Conservation (phyloP, 1,284 basidiomycete genomes). For the Apiotrichum siamense region DNA sequence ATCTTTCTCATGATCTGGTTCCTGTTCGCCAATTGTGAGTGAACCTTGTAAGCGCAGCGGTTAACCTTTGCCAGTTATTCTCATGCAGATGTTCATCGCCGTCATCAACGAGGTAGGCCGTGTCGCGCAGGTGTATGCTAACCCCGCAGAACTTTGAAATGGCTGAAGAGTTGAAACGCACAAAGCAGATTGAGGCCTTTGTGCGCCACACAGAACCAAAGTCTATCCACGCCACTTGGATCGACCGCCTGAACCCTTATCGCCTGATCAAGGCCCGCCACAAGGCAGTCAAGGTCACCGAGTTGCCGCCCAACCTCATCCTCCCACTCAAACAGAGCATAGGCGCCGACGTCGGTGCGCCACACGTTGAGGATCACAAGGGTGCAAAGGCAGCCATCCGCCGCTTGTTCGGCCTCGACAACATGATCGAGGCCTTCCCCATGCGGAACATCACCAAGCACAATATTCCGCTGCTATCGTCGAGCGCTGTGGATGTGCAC, state of each 20-base stretch:
- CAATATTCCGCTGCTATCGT: not conserved
- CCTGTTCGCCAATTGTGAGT: constrained; percentile 83
- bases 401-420: constrained; percentile 29
- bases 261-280: constrained; percentile 68
- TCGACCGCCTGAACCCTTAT: constrained; percentile 80
- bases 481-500: not conserved
- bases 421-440: constrained; percentile 1
- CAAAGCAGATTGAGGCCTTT: constrained; percentile 65
- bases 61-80: constrained; percentile 60
- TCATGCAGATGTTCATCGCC: constrained; percentile 97
- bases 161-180: constrained; percentile 83
- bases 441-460: not conserved
- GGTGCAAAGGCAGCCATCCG: constrained; percentile 24
- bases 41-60: constrained; percentile 2
- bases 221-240: constrained; percentile 57
- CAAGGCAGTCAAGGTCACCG: constrained; percentile 65
- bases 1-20: constrained; percentile 82
- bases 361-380: constrained; percentile 2
- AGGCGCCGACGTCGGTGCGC: constrained; percentile 55
- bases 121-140: not conserved
- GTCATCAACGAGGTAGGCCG: constrained; percentile 76
- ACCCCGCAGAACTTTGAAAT: constrained; percentile 72
- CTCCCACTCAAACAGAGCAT: constrained; percentile 69
- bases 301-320: constrained; percentile 64
- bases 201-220: constrained; percentile 48